Percentiles rank a stretch among this genome's conserved stretches.
These are phyloP conservation scores for Rhizophagus clarus DNA, from an alignment of 192 early-diverging fungal genomes.

Conservation along the genomic window DNA sequence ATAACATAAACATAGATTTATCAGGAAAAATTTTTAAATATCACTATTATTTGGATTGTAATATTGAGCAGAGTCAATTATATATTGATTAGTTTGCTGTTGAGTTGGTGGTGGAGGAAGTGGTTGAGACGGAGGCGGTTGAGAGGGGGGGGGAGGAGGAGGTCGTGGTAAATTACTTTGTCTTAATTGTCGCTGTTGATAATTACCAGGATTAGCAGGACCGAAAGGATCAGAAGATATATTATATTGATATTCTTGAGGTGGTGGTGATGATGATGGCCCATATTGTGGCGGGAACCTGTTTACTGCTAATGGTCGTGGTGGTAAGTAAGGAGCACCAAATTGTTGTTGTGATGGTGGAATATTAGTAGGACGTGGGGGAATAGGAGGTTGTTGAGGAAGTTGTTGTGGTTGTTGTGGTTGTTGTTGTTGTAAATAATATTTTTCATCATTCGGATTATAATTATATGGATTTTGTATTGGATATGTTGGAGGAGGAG, in stretches of 20 bases:
- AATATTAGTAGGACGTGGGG: neutral
- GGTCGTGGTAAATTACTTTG: too few relatives aligned
- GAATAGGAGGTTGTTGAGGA: neutral
- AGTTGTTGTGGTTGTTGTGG: neutral
- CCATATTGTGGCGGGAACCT: neutral
- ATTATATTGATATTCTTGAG: neutral
- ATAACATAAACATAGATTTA: too few relatives aligned
- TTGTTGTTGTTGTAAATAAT: neutral
- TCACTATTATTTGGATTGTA: neutral
- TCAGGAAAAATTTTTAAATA: neutral
- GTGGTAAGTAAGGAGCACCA: neutral
- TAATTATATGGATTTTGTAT: neutral
- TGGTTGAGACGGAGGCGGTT: too few relatives aligned
- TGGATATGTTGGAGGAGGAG: neutral
- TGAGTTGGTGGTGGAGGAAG: neutral
- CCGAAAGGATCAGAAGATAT: neutral
- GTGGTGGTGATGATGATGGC: neutral
- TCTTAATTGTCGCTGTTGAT: neutral
- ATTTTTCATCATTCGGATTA: neutral
- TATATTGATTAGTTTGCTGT: neutral
- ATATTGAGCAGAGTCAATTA: neutral
- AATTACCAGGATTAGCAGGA: neutral
- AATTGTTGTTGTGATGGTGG: neutral
- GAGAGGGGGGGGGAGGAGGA: too few relatives aligned
- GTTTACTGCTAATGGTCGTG: neutral